These are phyloP conservation scores for Dactylis glomerata DNA, from an alignment of 176 grass and related monocot species.

Conservation along the genomic window DNA sequence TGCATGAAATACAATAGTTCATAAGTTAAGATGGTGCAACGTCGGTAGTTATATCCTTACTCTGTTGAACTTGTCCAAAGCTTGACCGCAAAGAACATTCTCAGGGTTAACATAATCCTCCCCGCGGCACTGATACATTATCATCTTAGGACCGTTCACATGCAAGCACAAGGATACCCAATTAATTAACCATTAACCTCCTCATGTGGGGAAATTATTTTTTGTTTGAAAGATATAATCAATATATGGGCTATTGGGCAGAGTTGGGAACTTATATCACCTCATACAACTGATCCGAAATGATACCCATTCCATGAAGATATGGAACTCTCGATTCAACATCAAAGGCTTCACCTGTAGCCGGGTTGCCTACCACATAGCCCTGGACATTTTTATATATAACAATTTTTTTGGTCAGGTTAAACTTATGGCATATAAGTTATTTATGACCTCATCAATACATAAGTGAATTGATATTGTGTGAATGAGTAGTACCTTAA, in stretches of 20 bases:
- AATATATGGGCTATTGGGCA: too few species aligned
- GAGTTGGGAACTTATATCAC: too few species aligned
- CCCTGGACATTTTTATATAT: conserved; percentile 28
- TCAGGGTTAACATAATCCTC: conserved; percentile 28
- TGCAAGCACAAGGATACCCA: background rate
- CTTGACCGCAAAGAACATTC: conserved; percentile 22
- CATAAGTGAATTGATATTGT: background rate
- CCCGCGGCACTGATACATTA: conserved; percentile 34
- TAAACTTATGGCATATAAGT: too few species aligned
- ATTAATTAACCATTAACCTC: background rate
- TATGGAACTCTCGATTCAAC: conserved; percentile 16
- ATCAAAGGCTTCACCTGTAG: conserved; percentile 22
- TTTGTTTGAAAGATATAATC: too few species aligned
- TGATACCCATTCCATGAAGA: conserved; percentile 45
- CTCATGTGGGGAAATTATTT: background rate
- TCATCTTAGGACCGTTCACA: background rate
- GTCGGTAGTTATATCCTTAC: conserved; percentile 20
- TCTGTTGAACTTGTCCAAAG: background rate
- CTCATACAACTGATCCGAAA: conserved; percentile 55
- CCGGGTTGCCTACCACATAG: conserved; percentile 44
- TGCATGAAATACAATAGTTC: too few species aligned
- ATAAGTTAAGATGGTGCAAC: too few species aligned
- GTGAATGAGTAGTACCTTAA: background rate
- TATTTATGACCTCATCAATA: too few species aligned
- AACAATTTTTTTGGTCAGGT: background rate